Conservation (phyloP, 2,329 filamentous ascomycete species). For the Thermoascus crustaceus region DNA sequence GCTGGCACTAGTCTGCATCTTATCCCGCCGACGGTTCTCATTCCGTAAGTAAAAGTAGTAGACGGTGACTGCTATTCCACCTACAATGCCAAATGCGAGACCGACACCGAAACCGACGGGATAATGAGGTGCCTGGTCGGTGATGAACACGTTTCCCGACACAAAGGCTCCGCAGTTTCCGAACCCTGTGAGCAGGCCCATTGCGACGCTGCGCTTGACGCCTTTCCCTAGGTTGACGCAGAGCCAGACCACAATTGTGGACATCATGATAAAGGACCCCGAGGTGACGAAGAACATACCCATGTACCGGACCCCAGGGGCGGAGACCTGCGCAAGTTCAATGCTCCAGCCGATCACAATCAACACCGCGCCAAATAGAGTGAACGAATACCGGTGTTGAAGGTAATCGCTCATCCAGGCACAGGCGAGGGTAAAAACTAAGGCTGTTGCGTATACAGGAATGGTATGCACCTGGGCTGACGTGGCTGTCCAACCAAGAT, state of each 20-base stretch:
- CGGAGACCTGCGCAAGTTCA: constrained; percentile 11
- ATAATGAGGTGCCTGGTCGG: constrained; percentile 29
- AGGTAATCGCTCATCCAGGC: constrained; percentile 14
- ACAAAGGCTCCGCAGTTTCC: constrained; percentile 41
- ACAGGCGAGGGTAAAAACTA: constrained; percentile 17
- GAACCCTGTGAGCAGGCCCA: constrained; percentile 35
- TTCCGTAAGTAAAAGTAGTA: constrained; percentile 6
- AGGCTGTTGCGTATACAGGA: constrained; percentile 23
- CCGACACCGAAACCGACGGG: constrained; percentile 31
- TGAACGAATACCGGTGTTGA: constrained; percentile 20
- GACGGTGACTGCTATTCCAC: constrained; percentile 4
- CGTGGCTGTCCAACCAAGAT: constrained; percentile 23
- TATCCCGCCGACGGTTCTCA: constrained; percentile 9
- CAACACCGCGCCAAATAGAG: constrained; percentile 17
- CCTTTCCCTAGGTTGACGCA: constrained; percentile 36
- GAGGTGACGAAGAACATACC: constrained; percentile 20
- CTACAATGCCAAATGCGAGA: constrained; percentile 18
- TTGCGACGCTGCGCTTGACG: constrained; percentile 34
- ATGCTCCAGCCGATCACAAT: constrained; percentile 20
- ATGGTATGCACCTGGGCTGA: constrained; percentile 26
- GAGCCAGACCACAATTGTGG: constrained; percentile 28
- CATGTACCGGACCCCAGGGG: constrained; percentile 12
- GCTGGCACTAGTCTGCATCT: constrained; percentile 1
- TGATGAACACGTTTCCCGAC: constrained; percentile 36
- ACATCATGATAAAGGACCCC: constrained; percentile 22